Percentiles rank a stretch among this genome's conserved stretches.
Evolutionary conservation across 352 stramenopile genomes (phyloP).

Genomic region (Phytophthora boehmeriae): DNA sequence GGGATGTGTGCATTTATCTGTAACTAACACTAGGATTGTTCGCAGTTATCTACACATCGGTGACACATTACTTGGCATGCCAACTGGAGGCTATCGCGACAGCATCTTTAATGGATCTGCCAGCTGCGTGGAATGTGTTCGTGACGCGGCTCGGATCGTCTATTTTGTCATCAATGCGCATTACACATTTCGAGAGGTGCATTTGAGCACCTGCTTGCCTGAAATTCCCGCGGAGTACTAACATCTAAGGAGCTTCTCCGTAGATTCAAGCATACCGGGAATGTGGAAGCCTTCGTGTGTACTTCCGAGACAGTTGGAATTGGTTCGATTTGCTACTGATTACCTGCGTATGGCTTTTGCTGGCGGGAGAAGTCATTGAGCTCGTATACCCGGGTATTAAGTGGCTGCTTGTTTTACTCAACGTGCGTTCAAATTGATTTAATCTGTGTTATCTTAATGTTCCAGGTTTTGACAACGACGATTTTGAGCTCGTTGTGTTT

Average conservation of each 20-base stretch:
- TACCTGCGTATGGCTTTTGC: conserved; percentile 67
- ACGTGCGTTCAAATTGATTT: background rate
- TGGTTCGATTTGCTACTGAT: conserved; percentile 82
- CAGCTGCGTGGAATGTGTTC: conserved; percentile 57
- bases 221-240: background rate
- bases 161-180: conserved; percentile 73
- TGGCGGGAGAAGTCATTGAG: conserved; percentile 55
- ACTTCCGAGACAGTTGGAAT: conserved; percentile 80
- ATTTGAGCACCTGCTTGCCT: background rate
- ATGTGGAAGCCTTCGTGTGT: conserved; percentile 55
- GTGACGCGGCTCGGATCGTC: conserved; percentile 53
- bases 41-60: conserved; percentile 74
- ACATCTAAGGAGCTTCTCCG: background rate
- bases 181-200: conserved; percentile 75
- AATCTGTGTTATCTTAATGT: background rate
- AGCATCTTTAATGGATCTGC: conserved; percentile 52
- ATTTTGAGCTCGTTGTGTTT: conserved; percentile 63
- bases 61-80: conserved; percentile 74
- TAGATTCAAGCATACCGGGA: conserved; percentile 54
- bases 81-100: conserved; percentile 69
- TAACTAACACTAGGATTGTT: background rate
- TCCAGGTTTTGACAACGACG: conserved; percentile 24
- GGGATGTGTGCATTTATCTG: background rate
- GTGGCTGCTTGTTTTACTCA: background rate
- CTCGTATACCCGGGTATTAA: conserved; percentile 33